Percentiles rank a stretch among this genome's conserved stretches.
Conservation (phyloP, 345 rosid genomes). For the Ailanthus altissimus region DNA sequence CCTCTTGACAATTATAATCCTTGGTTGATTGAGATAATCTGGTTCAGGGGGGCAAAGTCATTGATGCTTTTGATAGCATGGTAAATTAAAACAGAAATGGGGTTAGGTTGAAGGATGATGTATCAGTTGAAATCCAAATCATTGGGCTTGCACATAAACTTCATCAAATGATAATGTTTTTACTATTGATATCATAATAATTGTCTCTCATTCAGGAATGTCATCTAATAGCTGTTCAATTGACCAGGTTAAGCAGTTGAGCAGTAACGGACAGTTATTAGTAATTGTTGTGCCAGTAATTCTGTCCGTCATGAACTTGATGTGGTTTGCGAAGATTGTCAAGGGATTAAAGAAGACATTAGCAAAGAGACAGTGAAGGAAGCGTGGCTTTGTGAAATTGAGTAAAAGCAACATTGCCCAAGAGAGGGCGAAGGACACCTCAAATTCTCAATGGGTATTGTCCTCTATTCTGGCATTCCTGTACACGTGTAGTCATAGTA, state of each 20-base stretch:
- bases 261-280: constrained; percentile 46
- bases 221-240: constrained; percentile 7
- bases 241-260: constrained; percentile 61
- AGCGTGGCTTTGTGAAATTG: neutral
- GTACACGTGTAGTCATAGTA: neutral
- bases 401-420: neutral
- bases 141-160: too few species aligned
- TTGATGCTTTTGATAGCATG: too few species aligned
- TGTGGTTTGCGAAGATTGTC: constrained; percentile 82
- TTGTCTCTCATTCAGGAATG: neutral
- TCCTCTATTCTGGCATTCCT: neutral
- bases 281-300: constrained; percentile 56
- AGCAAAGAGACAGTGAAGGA: constrained; percentile 53
- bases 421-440: neutral
- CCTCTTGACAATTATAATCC: too few species aligned
- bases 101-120: too few species aligned
- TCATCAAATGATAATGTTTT: too few species aligned
- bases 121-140: too few species aligned
- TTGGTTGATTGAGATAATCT: too few species aligned
- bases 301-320: constrained; percentile 67
- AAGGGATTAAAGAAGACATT: constrained; percentile 76
- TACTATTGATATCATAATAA: too few species aligned
- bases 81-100: too few species aligned
- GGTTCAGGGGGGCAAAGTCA: too few species aligned
- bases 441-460: neutral